Evolutionary conservation across 1,284 basidiomycete species (phyloP).

Genomic region (Sporisorium graminicola): DNA sequence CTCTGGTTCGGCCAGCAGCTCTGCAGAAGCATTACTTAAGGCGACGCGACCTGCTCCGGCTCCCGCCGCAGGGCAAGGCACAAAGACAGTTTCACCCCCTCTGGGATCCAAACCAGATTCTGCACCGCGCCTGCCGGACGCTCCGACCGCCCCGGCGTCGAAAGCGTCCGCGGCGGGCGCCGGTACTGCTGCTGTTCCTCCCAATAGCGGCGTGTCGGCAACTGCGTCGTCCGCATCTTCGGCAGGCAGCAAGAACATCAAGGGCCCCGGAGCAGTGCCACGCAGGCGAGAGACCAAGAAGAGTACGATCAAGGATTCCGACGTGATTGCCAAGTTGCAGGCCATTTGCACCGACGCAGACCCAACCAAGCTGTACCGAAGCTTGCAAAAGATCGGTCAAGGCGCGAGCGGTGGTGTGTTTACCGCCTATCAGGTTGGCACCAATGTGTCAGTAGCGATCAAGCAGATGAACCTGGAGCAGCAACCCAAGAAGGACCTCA

Average conservation of each 20-base stretch:
- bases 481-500: conserved; percentile 98
- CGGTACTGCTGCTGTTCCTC: neutral
- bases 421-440: conserved; percentile 95
- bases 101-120: conserved; percentile 17
- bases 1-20: conserved; percentile 22
- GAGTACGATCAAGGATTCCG: conserved; percentile 81
- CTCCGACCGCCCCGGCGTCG: conserved; percentile 6
- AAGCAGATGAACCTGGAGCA: conserved; percentile 99
- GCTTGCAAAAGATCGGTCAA: conserved; percentile 95
- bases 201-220: conserved; percentile 11
- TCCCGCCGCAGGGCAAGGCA: conserved; percentile 12
- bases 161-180: neutral
- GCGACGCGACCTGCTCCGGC: conserved; percentile 54
- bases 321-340: conserved; percentile 89
- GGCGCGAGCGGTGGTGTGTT: conserved; percentile 98
- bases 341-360: conserved; percentile 98
- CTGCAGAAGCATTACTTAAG: conserved; percentile 40
- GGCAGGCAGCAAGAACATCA: conserved; percentile 24
- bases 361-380: conserved; percentile 91
- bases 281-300: conserved; percentile 80
- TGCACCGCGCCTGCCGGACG: conserved; percentile 5
- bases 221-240: conserved; percentile 12
- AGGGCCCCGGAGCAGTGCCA: conserved; percentile 70
- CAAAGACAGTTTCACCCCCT: conserved; percentile 19
- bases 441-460: conserved; percentile 93